Percentiles rank a stretch among this genome's conserved stretches.
Evolutionary conservation across 2,329 filamentous ascomycete genomes (phyloP).

Genomic region (Curvularia hawaiiensis): DNA sequence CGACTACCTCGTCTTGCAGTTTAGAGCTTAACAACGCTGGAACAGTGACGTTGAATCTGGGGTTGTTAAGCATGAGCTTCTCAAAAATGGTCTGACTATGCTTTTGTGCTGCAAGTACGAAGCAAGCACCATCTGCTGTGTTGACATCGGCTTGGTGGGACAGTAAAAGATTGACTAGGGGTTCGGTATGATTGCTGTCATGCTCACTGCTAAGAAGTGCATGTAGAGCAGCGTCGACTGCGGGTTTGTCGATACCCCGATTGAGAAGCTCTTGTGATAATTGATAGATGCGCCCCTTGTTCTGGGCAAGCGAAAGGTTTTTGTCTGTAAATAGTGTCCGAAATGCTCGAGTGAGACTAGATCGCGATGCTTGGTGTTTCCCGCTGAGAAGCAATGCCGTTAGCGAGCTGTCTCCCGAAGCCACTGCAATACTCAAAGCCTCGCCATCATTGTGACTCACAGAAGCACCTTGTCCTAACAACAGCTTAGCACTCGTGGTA

Average conservation of each 20-base stretch:
- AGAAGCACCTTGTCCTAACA: conserved; percentile 41
- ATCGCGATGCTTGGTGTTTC: conserved; percentile 33
- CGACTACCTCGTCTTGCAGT: conserved; percentile 52
- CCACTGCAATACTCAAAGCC: conserved; percentile 60
- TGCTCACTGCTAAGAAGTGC: conserved; percentile 24
- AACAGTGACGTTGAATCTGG: conserved; percentile 60
- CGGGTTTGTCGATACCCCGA: conserved; percentile 35
- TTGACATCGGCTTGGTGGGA: conserved; percentile 40
- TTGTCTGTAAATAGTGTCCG: conserved; percentile 32
- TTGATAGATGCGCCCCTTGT: conserved; percentile 5
- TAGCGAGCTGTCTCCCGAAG: conserved; percentile 57
- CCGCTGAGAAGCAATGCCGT: conserved; percentile 57
- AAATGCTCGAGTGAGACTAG: conserved; percentile 36
- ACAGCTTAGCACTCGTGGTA: conserved; percentile 32
- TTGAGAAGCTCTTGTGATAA: conserved; percentile 35
- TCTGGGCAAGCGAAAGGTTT: neutral
- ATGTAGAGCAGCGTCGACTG: conserved; percentile 35
- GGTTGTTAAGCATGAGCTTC: conserved; percentile 48
- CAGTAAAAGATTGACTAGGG: conserved; percentile 32
- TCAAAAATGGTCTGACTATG: conserved; percentile 27
- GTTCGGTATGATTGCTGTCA: conserved; percentile 12
- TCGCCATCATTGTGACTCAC: conserved; percentile 61
- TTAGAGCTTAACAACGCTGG: conserved; percentile 61
- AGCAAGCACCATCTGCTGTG: conserved; percentile 36
- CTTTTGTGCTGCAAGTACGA: conserved; percentile 37